Evolutionary conservation across 1,139 yeast species (phyloP).

Genomic region (Suhomyces taliae): DNA sequence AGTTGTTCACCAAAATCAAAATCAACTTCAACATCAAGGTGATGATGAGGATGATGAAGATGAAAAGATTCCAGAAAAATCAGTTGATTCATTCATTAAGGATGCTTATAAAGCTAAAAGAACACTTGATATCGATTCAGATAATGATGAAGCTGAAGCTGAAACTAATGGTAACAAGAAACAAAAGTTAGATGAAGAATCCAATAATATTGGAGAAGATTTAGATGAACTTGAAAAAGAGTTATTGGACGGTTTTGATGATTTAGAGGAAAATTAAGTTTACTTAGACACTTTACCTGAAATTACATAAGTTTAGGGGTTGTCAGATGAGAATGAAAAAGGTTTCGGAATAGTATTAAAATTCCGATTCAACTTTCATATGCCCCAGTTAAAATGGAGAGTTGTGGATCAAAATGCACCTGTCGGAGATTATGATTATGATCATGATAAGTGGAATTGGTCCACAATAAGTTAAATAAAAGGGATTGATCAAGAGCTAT

Average conservation of each 20-base stretch:
- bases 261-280: constrained; percentile 29
- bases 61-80: constrained; percentile 10
- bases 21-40: constrained; percentile 41
- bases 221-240: constrained; percentile 49
- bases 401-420: no score
- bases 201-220: constrained; percentile 15
- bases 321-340: no score
- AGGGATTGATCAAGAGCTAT: no score
- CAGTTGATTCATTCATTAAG: constrained; percentile 31
- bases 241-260: constrained; percentile 47
- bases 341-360: no score
- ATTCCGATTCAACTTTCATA: no score
- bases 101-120: constrained; percentile 33
- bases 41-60: constrained; percentile 19
- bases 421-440: no score
- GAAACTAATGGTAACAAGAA: constrained; percentile 16
- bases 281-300: no score
- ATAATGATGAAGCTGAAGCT: constrained; percentile 11
- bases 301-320: no score
- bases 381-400: no score
- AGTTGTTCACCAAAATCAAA: constrained; percentile 5
- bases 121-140: constrained; percentile 15
- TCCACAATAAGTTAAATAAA: no score
- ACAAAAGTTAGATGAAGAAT: constrained; percentile 17
- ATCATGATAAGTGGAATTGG: no score